Evolutionary conservation across 2,329 filamentous ascomycete genomes (phyloP).

Genomic region (Colletotrichum cereale): DNA sequence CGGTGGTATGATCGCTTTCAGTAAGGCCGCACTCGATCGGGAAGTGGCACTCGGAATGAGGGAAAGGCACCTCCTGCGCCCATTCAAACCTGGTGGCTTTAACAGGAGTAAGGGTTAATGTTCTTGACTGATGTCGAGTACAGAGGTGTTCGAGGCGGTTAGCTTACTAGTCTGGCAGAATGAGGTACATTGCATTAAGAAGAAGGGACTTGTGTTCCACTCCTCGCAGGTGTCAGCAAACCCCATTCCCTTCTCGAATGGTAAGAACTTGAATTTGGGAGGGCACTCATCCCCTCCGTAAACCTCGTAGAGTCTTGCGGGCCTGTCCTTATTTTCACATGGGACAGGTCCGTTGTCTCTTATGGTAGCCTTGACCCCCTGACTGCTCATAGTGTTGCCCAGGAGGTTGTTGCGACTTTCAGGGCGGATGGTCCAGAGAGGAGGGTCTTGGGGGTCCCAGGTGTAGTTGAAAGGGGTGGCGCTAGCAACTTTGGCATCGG

Average conservation of each 20-base stretch:
- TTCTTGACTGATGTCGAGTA: neutral
- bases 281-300: neutral
- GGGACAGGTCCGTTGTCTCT: neutral
- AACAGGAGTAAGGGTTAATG: neutral
- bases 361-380: neutral
- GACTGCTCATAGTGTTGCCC: neutral
- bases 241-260: neutral
- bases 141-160: neutral
- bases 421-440: slow-evolving; percentile 10
- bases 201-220: neutral
- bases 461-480: neutral
- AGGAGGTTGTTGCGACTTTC: neutral
- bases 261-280: neutral
- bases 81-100: slow-evolving; percentile 44
- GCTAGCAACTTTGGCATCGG: neutral
- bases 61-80: slow-evolving; percentile 51
- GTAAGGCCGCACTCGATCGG: slow-evolving; percentile 48
- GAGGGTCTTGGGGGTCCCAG: neutral
- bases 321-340: neutral
- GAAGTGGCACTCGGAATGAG: slow-evolving; percentile 50
- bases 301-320: neutral
- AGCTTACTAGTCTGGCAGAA: neutral
- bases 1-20: slow-evolving; percentile 46
- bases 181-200: neutral
- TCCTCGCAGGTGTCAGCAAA: neutral